Percentiles rank a stretch among this genome's conserved stretches.
Evolutionary conservation across 2,329 filamentous ascomycete genomes (phyloP).

Genomic region (Penicillium sp.): DNA sequence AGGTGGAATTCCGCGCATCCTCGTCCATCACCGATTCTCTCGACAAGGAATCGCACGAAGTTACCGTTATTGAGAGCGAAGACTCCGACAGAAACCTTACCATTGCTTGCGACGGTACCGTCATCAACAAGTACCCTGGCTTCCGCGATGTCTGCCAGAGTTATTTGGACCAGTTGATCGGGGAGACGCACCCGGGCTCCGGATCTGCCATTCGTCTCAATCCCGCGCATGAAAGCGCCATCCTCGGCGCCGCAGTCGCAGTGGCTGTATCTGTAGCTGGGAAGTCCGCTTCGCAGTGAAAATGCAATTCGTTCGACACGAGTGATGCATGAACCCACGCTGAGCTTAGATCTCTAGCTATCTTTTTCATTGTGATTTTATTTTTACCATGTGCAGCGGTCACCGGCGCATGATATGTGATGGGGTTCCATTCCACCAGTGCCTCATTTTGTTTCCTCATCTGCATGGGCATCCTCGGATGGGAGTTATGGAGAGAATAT

Average conservation of each 20-base stretch:
- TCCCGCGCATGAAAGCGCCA: constrained; percentile 45
- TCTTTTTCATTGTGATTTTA: constrained; percentile 19
- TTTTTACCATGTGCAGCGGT: constrained; percentile 10
- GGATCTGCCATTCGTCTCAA: constrained; percentile 40
- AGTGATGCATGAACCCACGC: constrained; percentile 11
- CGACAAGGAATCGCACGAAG: constrained; percentile 31
- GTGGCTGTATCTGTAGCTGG: constrained; percentile 45
- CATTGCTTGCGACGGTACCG: constrained; percentile 54
- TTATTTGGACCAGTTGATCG: constrained; percentile 44
- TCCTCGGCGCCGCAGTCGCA: constrained; percentile 49
- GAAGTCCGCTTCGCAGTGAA: constrained; percentile 14
- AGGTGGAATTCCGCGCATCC: constrained; percentile 43
- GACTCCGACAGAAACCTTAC: constrained; percentile 37
- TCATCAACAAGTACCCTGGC: constrained; percentile 53
- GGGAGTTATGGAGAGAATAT: constrained; percentile 1
- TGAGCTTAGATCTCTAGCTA: constrained; percentile 13
- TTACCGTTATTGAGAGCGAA: constrained; percentile 37
- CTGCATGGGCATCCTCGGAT: constrained; percentile 7
- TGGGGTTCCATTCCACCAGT: neutral
- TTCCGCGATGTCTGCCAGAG: constrained; percentile 47
- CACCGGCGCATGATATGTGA: constrained; percentile 16
- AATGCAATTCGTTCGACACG: neutral
- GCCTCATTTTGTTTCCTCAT: neutral
- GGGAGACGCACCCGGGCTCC: constrained; percentile 26
- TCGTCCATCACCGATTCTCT: constrained; percentile 22